A percentile compares a stretch with the other conserved stretches of the same genome.
Conservation (phyloP, 768 basidiomycete genomes). For the Russula sp. region DNA sequence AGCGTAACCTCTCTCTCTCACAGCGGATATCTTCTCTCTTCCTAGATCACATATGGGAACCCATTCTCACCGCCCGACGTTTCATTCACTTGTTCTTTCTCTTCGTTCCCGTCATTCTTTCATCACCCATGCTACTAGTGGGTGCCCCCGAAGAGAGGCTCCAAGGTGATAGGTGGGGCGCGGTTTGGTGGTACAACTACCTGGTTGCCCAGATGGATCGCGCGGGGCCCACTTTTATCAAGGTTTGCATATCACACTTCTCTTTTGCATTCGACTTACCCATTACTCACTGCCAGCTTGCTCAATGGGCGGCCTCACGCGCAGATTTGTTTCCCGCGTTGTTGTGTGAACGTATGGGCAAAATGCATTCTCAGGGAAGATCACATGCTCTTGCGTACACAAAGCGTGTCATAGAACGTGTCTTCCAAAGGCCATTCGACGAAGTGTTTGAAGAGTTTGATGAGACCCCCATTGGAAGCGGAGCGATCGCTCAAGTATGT, state of each 20-base stretch:
- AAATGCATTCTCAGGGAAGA: constrained; percentile 81
- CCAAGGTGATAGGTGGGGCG: constrained; percentile 82
- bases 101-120: constrained; percentile 82
- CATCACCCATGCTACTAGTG: constrained; percentile 76
- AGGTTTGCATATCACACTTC: constrained; percentile 43
- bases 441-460: constrained; percentile 91
- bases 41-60: constrained; percentile 66
- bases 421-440: constrained; percentile 76
- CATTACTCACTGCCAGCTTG: constrained; percentile 47
- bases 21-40: constrained; percentile 42
- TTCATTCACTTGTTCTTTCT: constrained; percentile 78
- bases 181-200: constrained; percentile 95
- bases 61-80: constrained; percentile 70
- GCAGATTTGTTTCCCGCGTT: constrained; percentile 86
- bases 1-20: constrained; percentile 43
- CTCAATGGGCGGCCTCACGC: constrained; percentile 97
- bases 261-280: neutral
- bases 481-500: constrained; percentile 89
- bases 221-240: constrained; percentile 95
- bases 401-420: constrained; percentile 67
- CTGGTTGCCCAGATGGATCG: constrained; percentile 85
- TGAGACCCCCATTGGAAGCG: constrained; percentile 84
- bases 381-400: constrained; percentile 80
- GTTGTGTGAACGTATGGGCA: constrained; percentile 78
- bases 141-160: constrained; percentile 47